phyloP scores from a whole-genome alignment of 2,329 filamentous ascomycete species.

The Aspergillus sp. region DNA sequence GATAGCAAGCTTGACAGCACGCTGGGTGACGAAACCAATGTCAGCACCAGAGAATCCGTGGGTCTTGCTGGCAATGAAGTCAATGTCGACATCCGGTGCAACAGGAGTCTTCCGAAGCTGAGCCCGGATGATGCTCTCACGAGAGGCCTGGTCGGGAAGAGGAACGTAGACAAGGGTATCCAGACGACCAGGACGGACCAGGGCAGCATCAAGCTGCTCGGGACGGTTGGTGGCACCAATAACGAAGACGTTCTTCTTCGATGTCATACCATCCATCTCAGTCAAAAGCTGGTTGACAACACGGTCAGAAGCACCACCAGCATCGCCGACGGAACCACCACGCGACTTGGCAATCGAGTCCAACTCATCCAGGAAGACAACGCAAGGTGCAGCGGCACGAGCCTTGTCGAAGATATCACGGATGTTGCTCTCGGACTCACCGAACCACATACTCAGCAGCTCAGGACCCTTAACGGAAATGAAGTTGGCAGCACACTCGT shows the following conservation, averaged over 20 bases:
- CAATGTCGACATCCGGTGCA: slow-evolving; percentile 74
- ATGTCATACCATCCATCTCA: slow-evolving; percentile 99
- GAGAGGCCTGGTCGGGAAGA: slow-evolving; percentile 83
- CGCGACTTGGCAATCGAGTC: slow-evolving; percentile 99
- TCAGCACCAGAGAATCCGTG: slow-evolving; percentile 99
- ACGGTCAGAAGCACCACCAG: slow-evolving; percentile 96
- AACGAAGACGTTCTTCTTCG: slow-evolving; percentile 99
- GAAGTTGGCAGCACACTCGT: slow-evolving; percentile 99
- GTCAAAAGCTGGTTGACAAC: slow-evolving; percentile 99
- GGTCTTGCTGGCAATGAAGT: slow-evolving; percentile 91
- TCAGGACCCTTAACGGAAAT: slow-evolving; percentile 99
- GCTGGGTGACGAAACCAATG: slow-evolving; percentile 97
- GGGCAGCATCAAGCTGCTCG: slow-evolving; percentile 94
- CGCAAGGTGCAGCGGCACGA: slow-evolving; percentile 91
- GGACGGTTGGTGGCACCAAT: slow-evolving; percentile 98
- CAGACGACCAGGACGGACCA: slow-evolving; percentile 97
- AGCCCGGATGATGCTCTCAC: slow-evolving; percentile 82
- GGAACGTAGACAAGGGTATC: slow-evolving; percentile 98
- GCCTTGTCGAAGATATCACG: slow-evolving; percentile 99
- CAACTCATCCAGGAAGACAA: slow-evolving; percentile 97
- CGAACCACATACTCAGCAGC: slow-evolving; percentile 99
- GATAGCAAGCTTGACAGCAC: slow-evolving; percentile 98
- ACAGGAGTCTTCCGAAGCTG: slow-evolving; percentile 98
- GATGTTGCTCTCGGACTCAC: slow-evolving; percentile 99
- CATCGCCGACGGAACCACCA: slow-evolving; percentile 92